A percentile compares a stretch with the other conserved stretches of the same genome.
Evolutionary conservation across 345 rosid genomes (phyloP).

Genomic region (Salix caprea): DNA sequence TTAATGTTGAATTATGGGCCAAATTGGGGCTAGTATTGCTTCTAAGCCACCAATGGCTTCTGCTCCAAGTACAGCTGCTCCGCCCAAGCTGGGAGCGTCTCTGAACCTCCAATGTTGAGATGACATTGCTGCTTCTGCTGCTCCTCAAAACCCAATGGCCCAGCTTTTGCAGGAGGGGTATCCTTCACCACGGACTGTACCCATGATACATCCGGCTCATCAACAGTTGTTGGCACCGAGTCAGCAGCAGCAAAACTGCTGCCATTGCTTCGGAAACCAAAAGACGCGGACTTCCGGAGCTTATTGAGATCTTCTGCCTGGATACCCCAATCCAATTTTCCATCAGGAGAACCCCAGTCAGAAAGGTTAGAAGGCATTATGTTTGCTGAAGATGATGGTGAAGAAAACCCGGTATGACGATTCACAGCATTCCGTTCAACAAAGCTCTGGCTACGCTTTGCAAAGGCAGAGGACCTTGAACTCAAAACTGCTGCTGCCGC

Average conservation of each 20-base stretch:
- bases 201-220: constrained; percentile 79
- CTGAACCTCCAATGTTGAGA: constrained; percentile 27
- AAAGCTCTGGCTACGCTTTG: constrained; percentile 69
- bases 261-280: constrained; percentile 43
- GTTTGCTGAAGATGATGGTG: constrained; percentile 35
- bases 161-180: constrained; percentile 21
- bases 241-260: constrained; percentile 17
- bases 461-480: constrained; percentile 63
- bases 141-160: constrained; percentile 30
- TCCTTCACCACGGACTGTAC: constrained; percentile 68
- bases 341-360: constrained; percentile 79
- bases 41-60: constrained; percentile 73
- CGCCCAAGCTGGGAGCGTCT: constrained; percentile 58
- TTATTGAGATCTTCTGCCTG: constrained; percentile 70
- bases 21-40: constrained; percentile 13
- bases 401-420: constrained; percentile 34
- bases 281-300: constrained; percentile 66
- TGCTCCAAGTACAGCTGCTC: constrained; percentile 77
- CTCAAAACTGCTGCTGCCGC: constrained; percentile 42
- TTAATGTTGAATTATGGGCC: constrained; percentile 31
- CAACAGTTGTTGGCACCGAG: constrained; percentile 23
- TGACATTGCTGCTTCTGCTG: constrained; percentile 38
- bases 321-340: constrained; percentile 76
- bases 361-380: constrained; percentile 28
- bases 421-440: constrained; percentile 46